Base-by-base conservation (phyloP, 1,139 yeast genomes). In the Starmera stellimalicola region DNA sequence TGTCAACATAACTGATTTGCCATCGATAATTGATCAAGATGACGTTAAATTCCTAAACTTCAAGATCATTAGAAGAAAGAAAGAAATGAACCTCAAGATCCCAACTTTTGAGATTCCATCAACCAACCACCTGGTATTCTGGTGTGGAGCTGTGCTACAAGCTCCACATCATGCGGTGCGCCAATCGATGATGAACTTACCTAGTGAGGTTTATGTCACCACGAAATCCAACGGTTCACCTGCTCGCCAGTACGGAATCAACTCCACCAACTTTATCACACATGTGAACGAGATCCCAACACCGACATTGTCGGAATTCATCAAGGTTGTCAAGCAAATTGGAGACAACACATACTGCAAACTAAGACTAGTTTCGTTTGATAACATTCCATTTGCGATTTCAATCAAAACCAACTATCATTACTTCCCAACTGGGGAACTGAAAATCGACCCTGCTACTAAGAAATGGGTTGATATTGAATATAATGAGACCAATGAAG, bases 351-450 rank as follows among this genome's bases (percentile, higher is more conserved):
- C 88, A 3, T 87, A 87, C 49, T 81, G 84, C 45, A 82, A 85
- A 52, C 62, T 87, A 42, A 71, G 95, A 44, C 61, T 82, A 32
- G 91, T 85, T 30, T 77, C 94, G 1, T 84, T 81, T 56, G 95
- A 87, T 47, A 79, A 79, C 41, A 76, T 84, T 17, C 95, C 95
- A 11, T 72, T 77, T 47, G 95, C 95, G 3, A 77, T 81, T 36
- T 79, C 95, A 1, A 59, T 87, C 49, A 85, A 85, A 57, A 84
- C 94, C 1, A 84, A 84, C 54, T 83, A 84, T 50, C 96, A 87
- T 53, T 88, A 87, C 53, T 87, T 83, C 67, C 94, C 94, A 29
- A 85, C 95, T 1, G 67, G 73, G 9, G 88, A 80, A 50, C 55
- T 83, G 44, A 68, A 63, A 42, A 70, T 68, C 45, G 65, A 68